A percentile compares a stretch with the other conserved stretches of the same genome.
These are phyloP conservation scores for Colletotrichum sp. DNA, from an alignment of 2,329 filamentous ascomycete genomes.

Conservation along the genomic window DNA sequence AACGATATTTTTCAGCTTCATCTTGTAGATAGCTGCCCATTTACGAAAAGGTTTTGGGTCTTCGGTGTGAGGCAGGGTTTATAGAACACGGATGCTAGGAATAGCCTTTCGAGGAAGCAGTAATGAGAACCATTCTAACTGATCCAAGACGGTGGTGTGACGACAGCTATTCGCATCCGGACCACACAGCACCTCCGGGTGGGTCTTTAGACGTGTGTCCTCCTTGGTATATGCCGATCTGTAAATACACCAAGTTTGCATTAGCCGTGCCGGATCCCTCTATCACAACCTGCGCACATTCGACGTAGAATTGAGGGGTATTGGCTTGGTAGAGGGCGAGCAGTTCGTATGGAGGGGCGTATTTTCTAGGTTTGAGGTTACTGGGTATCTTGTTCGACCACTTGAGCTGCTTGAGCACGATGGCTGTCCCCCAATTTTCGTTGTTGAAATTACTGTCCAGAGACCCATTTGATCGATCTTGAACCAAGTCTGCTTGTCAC, in stretches of 20 bases:
- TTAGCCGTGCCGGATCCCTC: conserved; percentile 47
- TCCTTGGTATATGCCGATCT: conserved; percentile 3
- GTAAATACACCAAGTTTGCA: neutral
- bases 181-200: neutral
- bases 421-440: conserved; percentile 52
- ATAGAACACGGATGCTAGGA: neutral
- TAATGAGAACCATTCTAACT: neutral
- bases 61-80: neutral
- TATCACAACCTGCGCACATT: conserved; percentile 59
- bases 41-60: neutral
- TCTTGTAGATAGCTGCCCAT: neutral
- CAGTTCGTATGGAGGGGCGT: conserved; percentile 62
- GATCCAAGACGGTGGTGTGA: neutral
- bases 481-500: conserved; percentile 60
- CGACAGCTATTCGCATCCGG: neutral
- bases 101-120: neutral
- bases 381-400: conserved; percentile 57
- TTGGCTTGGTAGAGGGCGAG: conserved; percentile 60
- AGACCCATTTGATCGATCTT: conserved; percentile 62
- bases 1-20: neutral
- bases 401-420: conserved; percentile 37
- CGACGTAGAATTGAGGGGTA: conserved; percentile 58
- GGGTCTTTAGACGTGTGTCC: neutral
- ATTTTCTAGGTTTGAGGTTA: conserved; percentile 55
- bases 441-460: conserved; percentile 47